Percentiles rank a stretch among this genome's conserved stretches.
phyloP scores from a whole-genome alignment of 208 protist species.

The Trichomonas tenax region DNA sequence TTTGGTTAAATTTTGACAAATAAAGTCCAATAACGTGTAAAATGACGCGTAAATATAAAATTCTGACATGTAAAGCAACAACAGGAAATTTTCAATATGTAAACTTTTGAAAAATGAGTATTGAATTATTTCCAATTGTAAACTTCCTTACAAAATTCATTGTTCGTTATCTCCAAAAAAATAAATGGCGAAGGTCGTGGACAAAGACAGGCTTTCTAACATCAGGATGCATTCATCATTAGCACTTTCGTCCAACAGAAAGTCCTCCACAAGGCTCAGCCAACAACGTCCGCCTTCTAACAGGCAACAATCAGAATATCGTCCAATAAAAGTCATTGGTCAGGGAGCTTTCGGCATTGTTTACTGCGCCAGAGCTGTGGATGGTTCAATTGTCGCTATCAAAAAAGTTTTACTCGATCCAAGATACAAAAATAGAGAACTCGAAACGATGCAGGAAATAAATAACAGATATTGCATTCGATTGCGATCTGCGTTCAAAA shows the following conservation, averaged over 20 bases:
- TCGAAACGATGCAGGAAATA: background rate
- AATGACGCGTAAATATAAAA: too few relatives aligned
- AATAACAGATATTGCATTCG: background rate
- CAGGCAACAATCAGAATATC: background rate
- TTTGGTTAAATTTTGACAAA: too few relatives aligned
- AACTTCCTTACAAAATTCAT: background rate
- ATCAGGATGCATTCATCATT: background rate
- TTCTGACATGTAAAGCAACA: too few relatives aligned
- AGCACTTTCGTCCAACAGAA: background rate
- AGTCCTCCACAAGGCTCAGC: background rate
- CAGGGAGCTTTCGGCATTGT: background rate
- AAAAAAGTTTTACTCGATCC: conserved; percentile 19
- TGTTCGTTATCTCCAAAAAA: background rate
- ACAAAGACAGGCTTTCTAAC: background rate
- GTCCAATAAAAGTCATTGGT: background rate
- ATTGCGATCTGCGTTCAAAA: background rate
- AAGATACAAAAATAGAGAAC: conserved; percentile 13
- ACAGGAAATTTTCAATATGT: too few relatives aligned
- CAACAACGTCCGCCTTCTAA: background rate
- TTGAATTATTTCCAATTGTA: background rate
- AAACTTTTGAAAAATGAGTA: too few relatives aligned
- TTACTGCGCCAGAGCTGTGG: background rate
- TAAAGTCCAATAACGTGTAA: too few relatives aligned
- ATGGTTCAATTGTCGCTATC: background rate
- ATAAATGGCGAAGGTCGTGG: background rate